Base-by-base conservation (phyloP, 106 monocot species). In the Dendrobium nobile region DNA sequence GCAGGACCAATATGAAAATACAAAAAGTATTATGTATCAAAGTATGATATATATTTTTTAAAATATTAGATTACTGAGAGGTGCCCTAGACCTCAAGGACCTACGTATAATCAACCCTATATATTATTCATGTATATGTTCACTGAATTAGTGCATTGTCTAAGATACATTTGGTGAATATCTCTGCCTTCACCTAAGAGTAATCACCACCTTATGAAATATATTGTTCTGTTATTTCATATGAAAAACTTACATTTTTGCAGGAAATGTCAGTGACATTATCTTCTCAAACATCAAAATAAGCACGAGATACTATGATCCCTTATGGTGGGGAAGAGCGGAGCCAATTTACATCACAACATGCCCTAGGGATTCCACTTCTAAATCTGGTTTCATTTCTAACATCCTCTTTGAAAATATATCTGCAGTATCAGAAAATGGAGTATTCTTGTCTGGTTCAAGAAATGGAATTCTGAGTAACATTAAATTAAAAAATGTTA, bases 291-390 rank as follows among this genome's bases (percentile, higher is more conserved):
- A 99, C 86, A 99, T 99, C 77, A 92, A 87, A 28, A 87, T 95
- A 17, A 91, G 89, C 81, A 99, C 95, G 27, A 95, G 92, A 75
- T 99, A 95, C 84, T 99, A 99, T 67, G 88, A 99, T 51, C 95
- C 95, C 19, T 91, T 84, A 47, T 99, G 98, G 98, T 99, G 98
- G 98, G 98, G 98, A 74, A 88, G 98, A 82, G 98, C 95, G 2
- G 98, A 99, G 79, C 95, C 98, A 0, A 98, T 95, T 37, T 99
- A 95, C 85, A 84, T 99, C 70, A 95, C 95, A 13, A 92, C 89
- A 41, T 99, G 98, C 67, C 93, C 92, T 33, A 79, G 95, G 37
- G 82, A 92, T 59, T 76, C 87, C 1, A 59, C 44, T 22, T 89
- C 92, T 2, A 95, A 86, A 82, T 64, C 84, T 3, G 95, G 98